These are phyloP conservation scores for Telopea speciosissima DNA, from an alignment of 177 flowering plant species.

Conservation along the genomic window DNA sequence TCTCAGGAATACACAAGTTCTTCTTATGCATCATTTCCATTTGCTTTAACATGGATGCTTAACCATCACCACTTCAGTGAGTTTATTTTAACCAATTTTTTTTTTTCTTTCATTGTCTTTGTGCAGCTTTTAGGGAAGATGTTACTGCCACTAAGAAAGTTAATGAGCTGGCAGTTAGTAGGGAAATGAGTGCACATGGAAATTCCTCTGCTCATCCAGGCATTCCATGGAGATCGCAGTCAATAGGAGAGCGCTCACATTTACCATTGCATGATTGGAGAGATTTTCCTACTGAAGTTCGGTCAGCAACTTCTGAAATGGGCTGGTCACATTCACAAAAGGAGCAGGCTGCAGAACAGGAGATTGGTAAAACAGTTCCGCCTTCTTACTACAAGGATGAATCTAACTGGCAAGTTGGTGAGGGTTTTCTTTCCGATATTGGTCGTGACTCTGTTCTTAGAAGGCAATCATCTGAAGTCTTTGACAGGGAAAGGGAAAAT, in stretches of 20 bases:
- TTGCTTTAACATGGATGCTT: neutral
- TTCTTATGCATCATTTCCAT: neutral
- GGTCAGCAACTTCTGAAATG: slow-evolving; percentile 37
- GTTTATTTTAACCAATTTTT: neutral
- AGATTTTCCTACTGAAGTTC: slow-evolving; percentile 33
- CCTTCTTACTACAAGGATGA: slow-evolving; percentile 33
- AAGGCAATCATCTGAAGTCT: slow-evolving; percentile 46
- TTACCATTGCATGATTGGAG: slow-evolving; percentile 31
- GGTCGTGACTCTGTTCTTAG: slow-evolving; percentile 29
- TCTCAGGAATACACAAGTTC: neutral
- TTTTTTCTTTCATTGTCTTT: neutral
- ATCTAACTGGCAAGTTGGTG: slow-evolving; percentile 34
- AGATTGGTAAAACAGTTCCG: slow-evolving; percentile 19
- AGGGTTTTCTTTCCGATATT: slow-evolving; percentile 15
- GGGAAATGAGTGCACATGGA: slow-evolving; percentile 35
- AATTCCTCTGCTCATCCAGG: slow-evolving; percentile 28
- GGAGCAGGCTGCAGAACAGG: slow-evolving; percentile 33
- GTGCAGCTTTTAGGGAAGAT: slow-evolving; percentile 42
- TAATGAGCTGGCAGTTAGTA: slow-evolving; percentile 29
- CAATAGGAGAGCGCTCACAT: slow-evolving; percentile 37
- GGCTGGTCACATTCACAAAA: slow-evolving; percentile 49
- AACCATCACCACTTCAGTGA: neutral
- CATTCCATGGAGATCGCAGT: slow-evolving; percentile 41
- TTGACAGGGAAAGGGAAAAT: slow-evolving; percentile 55
- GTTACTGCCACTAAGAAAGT: slow-evolving; percentile 19